Conservation (phyloP, 2,329 filamentous ascomycete species). For the Aspergillus sp. region DNA sequence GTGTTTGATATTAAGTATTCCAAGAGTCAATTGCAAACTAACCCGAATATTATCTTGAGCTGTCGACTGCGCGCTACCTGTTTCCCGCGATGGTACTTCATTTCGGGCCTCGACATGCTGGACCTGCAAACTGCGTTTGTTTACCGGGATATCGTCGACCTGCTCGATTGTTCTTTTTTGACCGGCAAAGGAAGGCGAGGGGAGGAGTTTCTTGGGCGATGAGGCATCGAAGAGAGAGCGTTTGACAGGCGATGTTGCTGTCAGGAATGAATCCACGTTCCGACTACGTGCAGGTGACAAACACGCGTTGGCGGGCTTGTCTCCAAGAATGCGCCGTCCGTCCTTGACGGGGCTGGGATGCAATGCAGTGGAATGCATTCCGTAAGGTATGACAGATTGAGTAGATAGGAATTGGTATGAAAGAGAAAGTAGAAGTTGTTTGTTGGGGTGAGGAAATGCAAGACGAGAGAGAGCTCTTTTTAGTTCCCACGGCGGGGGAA, state of each 20-base stretch:
- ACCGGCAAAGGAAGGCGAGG: conserved; percentile 30
- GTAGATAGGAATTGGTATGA: neutral
- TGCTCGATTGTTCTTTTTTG: conserved; percentile 39
- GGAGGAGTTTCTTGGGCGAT: conserved; percentile 25
- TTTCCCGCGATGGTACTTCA: neutral
- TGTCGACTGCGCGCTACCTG: conserved; percentile 8
- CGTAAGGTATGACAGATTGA: neutral
- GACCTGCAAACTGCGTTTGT: conserved; percentile 14
- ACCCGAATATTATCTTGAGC: conserved; percentile 15
- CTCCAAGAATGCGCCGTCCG: conserved; percentile 35
- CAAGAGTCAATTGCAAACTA: conserved; percentile 1
- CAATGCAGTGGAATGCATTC: conserved; percentile 11
- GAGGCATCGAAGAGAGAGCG: conserved; percentile 17
- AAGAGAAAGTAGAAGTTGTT: neutral
- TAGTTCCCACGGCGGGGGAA: neutral
- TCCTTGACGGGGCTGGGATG: conserved; percentile 30
- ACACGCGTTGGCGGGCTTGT: conserved; percentile 39
- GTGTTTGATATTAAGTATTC: too few relatives aligned
- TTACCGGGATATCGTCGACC: conserved; percentile 24
- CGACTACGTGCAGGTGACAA: conserved; percentile 25
- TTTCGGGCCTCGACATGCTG: conserved; percentile 2
- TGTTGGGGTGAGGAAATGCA: neutral
- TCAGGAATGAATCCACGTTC: conserved; percentile 3
- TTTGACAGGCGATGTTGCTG: conserved; percentile 23
- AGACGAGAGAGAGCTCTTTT: neutral